Base-by-base conservation (phyloP, 2,329 filamentous ascomycete genomes). In the Mollisiaceae sp. region DNA sequence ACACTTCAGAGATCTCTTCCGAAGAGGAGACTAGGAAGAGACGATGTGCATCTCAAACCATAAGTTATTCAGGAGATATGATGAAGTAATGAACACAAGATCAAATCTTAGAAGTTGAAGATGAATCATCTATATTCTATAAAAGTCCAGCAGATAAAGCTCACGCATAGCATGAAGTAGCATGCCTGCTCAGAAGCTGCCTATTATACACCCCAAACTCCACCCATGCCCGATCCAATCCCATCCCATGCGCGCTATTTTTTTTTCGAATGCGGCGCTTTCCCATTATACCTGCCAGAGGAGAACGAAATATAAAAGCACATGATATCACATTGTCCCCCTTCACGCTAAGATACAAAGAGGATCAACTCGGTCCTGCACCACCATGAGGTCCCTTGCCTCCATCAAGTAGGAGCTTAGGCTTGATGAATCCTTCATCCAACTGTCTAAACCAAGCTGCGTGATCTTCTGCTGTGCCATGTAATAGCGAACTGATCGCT, bases 341-440 rank as follows among this genome's bases (percentile, higher is more conserved):
- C 22, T 20, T 50, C n/a, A 50, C n/a, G n/a, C n/a, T 32, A 22
- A 24, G 27, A 32, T 32, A 32, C 27, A 32, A 32, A 32, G 27
- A 6, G 27, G 3, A 32, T 60, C 59, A 41, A 32, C 59, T 52
- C 8, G 61, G 54, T 9, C 65, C 61, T 36, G 35, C 55, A 32
- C 74, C 73, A 54, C 71, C 69, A 60, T 73, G 69, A 45, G 71
- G 69, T 4, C 72, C 70, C 50, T 75, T 76, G 2, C 75, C 75
- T 15, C 90, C 91, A 79, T 97, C 94, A 22, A 98, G 84, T 70
- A 98, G 79, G 63, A 98, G 80, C 75, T 90, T 92, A 20, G 94
- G 94, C 82, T 98, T 98, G 78, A 98, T 94, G 77, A 93, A 97
- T 67, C 94, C 93, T 78, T 99, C 95, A 77, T 99, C 95, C 66